A percentile compares a stretch with the other conserved stretches of the same genome.
These are phyloP conservation scores for Aspergillus caelatus DNA, from an alignment of 2,329 filamentous ascomycete species.

Conservation along the genomic window DNA sequence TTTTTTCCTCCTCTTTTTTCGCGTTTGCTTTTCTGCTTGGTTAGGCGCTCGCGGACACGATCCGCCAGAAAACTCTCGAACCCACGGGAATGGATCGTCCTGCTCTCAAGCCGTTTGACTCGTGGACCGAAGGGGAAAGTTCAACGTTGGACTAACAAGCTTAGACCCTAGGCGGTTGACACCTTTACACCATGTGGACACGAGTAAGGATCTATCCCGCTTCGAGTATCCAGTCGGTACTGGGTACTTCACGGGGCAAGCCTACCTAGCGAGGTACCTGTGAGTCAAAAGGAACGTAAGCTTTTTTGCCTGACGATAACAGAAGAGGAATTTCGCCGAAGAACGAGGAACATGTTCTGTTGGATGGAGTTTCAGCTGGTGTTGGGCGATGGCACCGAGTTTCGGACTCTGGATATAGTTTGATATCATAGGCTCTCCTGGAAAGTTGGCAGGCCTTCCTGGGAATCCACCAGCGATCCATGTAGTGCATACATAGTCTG, in stretches of 20 bases:
- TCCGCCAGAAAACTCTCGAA: constrained; percentile 29
- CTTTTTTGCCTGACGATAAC: neutral
- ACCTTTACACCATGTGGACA: constrained; percentile 3
- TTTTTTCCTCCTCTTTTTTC: constrained; percentile 8
- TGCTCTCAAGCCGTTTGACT: constrained; percentile 22
- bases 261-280: neutral
- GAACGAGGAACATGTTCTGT: too few species aligned
- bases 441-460: neutral
- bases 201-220: neutral
- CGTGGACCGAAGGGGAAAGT: constrained; percentile 1
- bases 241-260: neutral
- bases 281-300: neutral
- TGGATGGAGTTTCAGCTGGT: neutral
- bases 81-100: constrained; percentile 33
- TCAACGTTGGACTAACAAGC: constrained; percentile 4
- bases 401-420: neutral
- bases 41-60: constrained; percentile 20
- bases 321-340: neutral
- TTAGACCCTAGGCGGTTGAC: constrained; percentile 4
- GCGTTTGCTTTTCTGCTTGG: constrained; percentile 4
- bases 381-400: neutral
- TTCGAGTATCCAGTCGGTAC: neutral
- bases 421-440: neutral
- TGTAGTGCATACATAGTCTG: neutral
- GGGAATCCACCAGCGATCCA: neutral